Base-by-base conservation (phyloP, 225 moss, liverwort and hornwort genomes). In the Pseudisothecium myosuroides region DNA sequence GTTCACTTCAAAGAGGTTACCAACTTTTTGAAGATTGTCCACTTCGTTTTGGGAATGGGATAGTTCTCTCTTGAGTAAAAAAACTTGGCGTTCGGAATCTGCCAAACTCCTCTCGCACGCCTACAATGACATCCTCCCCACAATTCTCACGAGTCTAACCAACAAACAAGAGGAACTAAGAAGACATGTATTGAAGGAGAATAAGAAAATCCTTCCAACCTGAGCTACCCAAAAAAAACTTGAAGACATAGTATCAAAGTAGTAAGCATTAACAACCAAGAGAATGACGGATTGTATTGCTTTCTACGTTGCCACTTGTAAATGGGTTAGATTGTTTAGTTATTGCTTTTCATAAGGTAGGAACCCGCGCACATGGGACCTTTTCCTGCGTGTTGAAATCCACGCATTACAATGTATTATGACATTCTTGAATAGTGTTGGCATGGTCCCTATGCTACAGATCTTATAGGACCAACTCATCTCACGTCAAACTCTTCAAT, bases 11-110 rank as follows among this genome's bases (percentile, higher is more conserved):
- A 36, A 56, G 45, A 32, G 19, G 66, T 82, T 88, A 81, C 86
- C 54, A 86, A 89, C 90, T 89, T 89, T 88, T 52, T 87, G 73
- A 54, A 89, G 87, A 68, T 39, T 76, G 17, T 9, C 84, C 62
- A 76, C 74, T 86, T 90, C 80, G 37, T 89, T 80, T 14, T 62
- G 87, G 6, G 90, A 83, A 56, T 68, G 49, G 7, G 80, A 87
- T 54, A 90, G 75, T 31, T 92, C 92, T 80, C 83, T 83, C 66
- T 90, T 88, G 34, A 92, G 76, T 61, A 83, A 24, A 67, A 62
- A 72, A 55, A 92, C 80, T 84, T 92, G 90, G 81, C 68, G 86
- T 81, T 87, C 54, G 17, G 85, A 83, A 73, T 88, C 84, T 62
- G 54, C 83, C 90, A 89, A 87, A 69, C 80, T 89, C 69, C 68